Conservation (phyloP, 495 filamentous ascomycete species). For the Neohortaea acidophila region DNA sequence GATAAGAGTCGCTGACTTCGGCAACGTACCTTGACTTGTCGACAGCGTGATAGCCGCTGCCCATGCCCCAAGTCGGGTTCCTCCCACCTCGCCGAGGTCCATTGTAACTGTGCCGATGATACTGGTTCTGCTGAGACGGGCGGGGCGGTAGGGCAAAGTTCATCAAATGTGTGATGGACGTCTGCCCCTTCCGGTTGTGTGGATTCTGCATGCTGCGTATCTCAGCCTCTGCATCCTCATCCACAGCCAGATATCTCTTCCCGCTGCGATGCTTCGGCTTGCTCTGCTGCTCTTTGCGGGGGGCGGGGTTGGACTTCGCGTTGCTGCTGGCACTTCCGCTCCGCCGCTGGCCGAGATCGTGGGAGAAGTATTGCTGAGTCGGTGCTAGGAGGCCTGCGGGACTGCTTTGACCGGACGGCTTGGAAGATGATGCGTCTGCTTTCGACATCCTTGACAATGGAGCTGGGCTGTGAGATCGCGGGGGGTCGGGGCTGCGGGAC, state of each 20-base stretch:
- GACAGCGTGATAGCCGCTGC: conserved; percentile 77
- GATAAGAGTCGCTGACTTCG: background rate
- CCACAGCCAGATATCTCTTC: conserved; percentile 39
- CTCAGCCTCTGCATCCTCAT: conserved; percentile 77
- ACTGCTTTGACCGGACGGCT: conserved; percentile 9
- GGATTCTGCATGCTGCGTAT: conserved; percentile 69
- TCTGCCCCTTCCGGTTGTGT: conserved; percentile 78
- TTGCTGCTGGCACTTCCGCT: conserved; percentile 47
- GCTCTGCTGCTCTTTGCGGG: conserved; percentile 56
- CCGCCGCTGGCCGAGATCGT: conserved; percentile 38
- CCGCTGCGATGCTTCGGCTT: conserved; percentile 60
- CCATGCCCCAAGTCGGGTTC: conserved; percentile 68
- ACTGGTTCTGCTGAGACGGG: conserved; percentile 46
- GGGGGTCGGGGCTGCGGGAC: conserved; percentile 1
- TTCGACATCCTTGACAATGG: conserved; percentile 5
- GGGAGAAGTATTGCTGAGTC: conserved; percentile 19
- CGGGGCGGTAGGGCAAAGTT: conserved; percentile 75
- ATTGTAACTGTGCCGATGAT: conserved; percentile 41
- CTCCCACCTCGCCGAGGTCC: conserved; percentile 36
- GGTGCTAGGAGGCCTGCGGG: conserved; percentile 25
- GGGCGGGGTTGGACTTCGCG: conserved; percentile 33
- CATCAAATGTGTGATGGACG: conserved; percentile 87
- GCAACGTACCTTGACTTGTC: conserved; percentile 65
- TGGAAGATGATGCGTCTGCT: conserved; percentile 18
- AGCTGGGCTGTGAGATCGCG: conserved; percentile 13